phyloP scores from a whole-genome alignment of 2,329 filamentous ascomycete genomes.

The Lojkania enalia region DNA sequence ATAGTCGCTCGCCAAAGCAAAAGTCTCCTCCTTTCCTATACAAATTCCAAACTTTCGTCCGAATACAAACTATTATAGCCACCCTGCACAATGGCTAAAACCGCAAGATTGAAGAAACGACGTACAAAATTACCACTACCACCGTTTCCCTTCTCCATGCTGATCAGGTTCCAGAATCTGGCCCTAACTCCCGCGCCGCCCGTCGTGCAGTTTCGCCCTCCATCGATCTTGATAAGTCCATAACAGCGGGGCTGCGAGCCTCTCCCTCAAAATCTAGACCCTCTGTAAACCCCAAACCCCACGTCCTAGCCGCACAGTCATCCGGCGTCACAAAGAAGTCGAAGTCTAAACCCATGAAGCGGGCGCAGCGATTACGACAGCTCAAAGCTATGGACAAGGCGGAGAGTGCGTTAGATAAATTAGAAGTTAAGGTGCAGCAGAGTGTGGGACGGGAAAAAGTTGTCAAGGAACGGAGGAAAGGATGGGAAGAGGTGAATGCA shows the following conservation, averaged over 20 bases:
- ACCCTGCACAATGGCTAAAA: constrained; percentile 48
- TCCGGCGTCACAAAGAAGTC: constrained; percentile 70
- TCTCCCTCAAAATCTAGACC: constrained; percentile 27
- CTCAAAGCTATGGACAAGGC: constrained; percentile 49
- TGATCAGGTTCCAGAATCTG: constrained; percentile 54
- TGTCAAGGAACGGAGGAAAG: constrained; percentile 53
- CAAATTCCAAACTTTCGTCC: too few relatives aligned
- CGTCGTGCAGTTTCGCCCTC: constrained; percentile 71
- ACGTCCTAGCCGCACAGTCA: constrained; percentile 71
- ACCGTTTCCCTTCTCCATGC: constrained; percentile 1
- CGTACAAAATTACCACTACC: constrained; percentile 26
- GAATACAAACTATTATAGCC: too few relatives aligned
- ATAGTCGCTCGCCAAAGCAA: too few relatives aligned
- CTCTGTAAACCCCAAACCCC: constrained; percentile 30
- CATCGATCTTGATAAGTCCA: constrained; percentile 71
- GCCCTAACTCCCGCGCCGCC: constrained; percentile 73
- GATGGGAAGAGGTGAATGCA: constrained; percentile 45
- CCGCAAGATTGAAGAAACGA: constrained; percentile 52
- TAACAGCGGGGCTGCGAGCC: constrained; percentile 43
- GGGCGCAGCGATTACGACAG: constrained; percentile 57
- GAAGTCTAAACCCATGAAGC: constrained; percentile 59
- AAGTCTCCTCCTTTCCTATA: too few relatives aligned
- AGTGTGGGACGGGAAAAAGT: constrained; percentile 54
- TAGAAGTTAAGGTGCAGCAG: constrained; percentile 59
- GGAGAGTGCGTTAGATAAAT: constrained; percentile 57